Conservation (phyloP, 768 basidiomycete genomes). For the Calocera viscosa region DNA sequence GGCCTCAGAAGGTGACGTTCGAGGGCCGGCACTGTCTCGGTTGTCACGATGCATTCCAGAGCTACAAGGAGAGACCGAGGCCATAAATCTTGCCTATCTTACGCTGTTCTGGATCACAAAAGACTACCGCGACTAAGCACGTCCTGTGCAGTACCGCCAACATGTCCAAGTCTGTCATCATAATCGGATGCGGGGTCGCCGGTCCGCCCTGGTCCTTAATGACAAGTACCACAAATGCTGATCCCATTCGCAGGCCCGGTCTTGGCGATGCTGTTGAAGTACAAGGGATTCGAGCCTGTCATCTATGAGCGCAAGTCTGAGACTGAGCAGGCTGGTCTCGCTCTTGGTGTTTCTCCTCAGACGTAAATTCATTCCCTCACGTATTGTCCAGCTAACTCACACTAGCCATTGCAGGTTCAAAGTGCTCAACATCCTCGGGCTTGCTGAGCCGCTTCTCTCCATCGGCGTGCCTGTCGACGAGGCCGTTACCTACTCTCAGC, state of each 20-base stretch:
- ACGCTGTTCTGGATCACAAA: no score
- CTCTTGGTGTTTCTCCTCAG: not conserved
- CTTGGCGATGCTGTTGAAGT: slow-evolving; percentile 30
- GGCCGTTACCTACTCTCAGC: not conserved
- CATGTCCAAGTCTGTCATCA: slow-evolving; percentile 17
- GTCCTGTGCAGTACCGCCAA: no score
- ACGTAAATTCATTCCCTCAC: not conserved
- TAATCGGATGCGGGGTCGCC: slow-evolving; percentile 33
- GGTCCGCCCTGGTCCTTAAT: slow-evolving; percentile 16
- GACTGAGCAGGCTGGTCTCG: not conserved
- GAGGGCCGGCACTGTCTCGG: no score
- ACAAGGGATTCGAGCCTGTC: slow-evolving; percentile 30
- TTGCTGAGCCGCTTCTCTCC: not conserved
- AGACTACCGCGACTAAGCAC: no score
- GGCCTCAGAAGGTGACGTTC: no score
- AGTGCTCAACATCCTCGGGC: not conserved
- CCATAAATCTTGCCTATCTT: no score
- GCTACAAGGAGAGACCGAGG: no score
- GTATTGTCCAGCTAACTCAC: not conserved
- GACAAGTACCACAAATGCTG: not conserved
- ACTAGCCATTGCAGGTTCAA: not conserved
- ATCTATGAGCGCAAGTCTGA: slow-evolving; percentile 25
- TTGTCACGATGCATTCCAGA: no score
- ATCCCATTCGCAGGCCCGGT: slow-evolving; percentile 20
- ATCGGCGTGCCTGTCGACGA: not conserved